Conservation (phyloP, 495 filamentous ascomycete genomes). For the Symbiotaphrina buchneri region DNA sequence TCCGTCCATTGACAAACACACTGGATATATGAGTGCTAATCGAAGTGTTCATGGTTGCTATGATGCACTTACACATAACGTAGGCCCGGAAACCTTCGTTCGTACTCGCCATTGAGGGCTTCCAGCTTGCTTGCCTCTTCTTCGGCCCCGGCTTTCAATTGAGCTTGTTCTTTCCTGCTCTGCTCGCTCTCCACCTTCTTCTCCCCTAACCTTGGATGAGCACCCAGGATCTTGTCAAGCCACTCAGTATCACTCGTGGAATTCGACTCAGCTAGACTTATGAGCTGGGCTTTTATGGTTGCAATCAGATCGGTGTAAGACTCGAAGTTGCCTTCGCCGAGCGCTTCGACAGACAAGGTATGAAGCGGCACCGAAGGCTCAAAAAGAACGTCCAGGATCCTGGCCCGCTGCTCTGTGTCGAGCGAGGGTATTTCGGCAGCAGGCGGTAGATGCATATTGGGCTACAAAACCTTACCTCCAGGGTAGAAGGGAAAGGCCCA, state of each 20-base stretch:
- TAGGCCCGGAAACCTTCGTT: slow-evolving; percentile 43
- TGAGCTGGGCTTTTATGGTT: slow-evolving; percentile 30
- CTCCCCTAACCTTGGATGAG: slow-evolving; percentile 73
- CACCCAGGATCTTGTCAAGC: slow-evolving; percentile 52
- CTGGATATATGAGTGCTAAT: slow-evolving; percentile 18
- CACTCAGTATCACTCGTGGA: slow-evolving; percentile 28
- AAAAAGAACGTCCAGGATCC: slow-evolving; percentile 64
- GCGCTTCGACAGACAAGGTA: slow-evolving; percentile 38
- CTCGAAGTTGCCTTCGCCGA: slow-evolving; percentile 37
- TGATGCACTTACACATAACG: slow-evolving; percentile 47
- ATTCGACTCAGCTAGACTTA: slow-evolving; percentile 24
- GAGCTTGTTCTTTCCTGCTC: slow-evolving; percentile 59
- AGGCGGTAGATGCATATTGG: too few species aligned
- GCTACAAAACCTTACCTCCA: too few species aligned
- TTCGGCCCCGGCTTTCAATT: slow-evolving; percentile 27
- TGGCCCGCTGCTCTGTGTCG: slow-evolving; percentile 28
- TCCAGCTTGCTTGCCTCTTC: slow-evolving; percentile 9
- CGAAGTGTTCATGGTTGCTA: too few species aligned
- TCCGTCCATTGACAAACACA: slow-evolving; percentile 74
- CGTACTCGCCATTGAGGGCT: slow-evolving; percentile 60
- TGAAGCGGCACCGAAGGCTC: slow-evolving; percentile 63
- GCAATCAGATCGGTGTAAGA: slow-evolving; percentile 37
- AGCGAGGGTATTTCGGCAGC: slow-evolving; percentile 31
- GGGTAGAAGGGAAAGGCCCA: too few species aligned
- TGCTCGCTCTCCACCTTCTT: slow-evolving; percentile 56